Base-by-base conservation (phyloP, 176 grass and related monocot genomes). In the Aegilops sharonensis region DNA sequence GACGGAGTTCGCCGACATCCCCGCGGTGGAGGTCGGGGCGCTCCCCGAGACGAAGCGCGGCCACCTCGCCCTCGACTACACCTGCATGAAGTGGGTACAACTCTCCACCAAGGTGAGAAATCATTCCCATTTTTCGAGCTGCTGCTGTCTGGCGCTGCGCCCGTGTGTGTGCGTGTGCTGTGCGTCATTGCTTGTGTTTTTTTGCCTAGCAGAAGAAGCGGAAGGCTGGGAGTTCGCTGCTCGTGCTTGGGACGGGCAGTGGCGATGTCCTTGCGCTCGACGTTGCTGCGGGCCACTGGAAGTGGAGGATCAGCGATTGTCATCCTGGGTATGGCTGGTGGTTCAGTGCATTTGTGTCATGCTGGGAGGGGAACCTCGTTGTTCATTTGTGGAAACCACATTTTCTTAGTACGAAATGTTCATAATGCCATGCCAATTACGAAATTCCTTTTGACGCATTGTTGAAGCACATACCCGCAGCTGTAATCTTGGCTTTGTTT, bases 1-100 rank as follows among this genome's bases (percentile, higher is more conserved):
- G 72, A 94, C 94, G 3, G 90, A 99, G 62, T 99, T 99, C 54
- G 81, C 89, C 2, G 90, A 96, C 24, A 85, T 99, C 73, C 83
- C 89, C 8, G 57, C 94, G 23, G 86, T 91, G 78, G 64, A 91
- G 48, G 87, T 68, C 20, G 85, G 90, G 17, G 66, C 89, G 36
- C 79, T 79, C 65, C 68, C 83, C 6, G 84, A 91, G 79, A 73
- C 77, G 43, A 94, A 88, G 89, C 91, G 80, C 13, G 94, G 97
- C 18, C 97, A 99, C 82, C 94, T 99, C 89, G 93, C 97, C 24
- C 87, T 99, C n/a, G 97, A 99, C 90, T 99, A 94, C 82, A 96
- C 94, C 42, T 99, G 94, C 87, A 94, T 94, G 92, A 99, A 99
- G 73, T 99, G 97, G 97, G 90, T 99, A 17, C 94, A 94, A 64